Percentiles rank a stretch among this genome's conserved stretches.
Conservation (phyloP, 2,329 filamentous ascomycete species). For the Sporothrix humicola region DNA sequence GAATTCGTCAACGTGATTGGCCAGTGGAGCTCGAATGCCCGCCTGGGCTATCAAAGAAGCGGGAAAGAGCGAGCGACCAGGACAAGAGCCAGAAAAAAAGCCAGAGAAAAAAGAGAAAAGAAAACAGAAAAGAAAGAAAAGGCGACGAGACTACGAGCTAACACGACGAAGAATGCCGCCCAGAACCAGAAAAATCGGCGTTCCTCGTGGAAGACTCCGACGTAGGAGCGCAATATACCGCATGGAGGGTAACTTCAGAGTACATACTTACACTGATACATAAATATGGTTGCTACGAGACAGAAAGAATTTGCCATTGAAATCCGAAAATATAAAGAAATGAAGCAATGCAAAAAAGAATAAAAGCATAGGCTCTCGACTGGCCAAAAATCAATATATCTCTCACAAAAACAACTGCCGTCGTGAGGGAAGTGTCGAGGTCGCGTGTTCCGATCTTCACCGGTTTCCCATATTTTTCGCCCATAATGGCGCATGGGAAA, state of each 20-base stretch:
- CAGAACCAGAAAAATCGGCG: constrained; percentile 5
- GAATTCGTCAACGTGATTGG: constrained; percentile 32
- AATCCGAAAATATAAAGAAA: background rate
- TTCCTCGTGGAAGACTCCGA: constrained; percentile 26
- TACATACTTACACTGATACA: background rate
- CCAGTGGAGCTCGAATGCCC: constrained; percentile 17
- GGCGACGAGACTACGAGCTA: background rate
- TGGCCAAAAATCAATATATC: no score
- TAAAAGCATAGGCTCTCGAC: no score
- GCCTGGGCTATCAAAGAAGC: constrained; percentile 7
- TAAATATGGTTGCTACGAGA: background rate
- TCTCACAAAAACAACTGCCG: background rate
- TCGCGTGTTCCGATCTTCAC: constrained; percentile 16
- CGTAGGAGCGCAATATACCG: constrained; percentile 24
- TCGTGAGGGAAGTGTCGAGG: background rate
- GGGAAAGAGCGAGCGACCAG: constrained; percentile 5
- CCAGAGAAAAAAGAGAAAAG: constrained; percentile 7
- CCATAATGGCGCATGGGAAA: constrained; percentile 24
- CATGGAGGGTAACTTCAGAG: background rate
- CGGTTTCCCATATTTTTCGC: constrained; percentile 12
- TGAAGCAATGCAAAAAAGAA: background rate
- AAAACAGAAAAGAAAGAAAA: background rate
- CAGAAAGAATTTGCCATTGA: background rate
- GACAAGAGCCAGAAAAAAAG: background rate
- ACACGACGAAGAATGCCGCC: background rate